These are phyloP conservation scores for Candida khao-thaluensis DNA, from an alignment of 805 yeast genomes.

Conservation along the genomic window DNA sequence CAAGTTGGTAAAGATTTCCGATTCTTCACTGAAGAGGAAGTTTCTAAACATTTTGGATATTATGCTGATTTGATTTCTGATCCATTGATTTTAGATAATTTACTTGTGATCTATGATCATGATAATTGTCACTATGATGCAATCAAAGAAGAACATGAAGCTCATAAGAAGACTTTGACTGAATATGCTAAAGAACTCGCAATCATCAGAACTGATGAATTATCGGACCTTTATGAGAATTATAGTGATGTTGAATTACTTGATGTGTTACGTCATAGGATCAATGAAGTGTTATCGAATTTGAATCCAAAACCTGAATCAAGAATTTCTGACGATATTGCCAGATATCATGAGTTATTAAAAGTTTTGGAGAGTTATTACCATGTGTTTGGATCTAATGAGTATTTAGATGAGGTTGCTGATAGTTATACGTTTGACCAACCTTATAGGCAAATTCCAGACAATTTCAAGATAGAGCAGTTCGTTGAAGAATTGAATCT, in stretches of 20 bases:
- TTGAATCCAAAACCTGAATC: slow-evolving; percentile 16
- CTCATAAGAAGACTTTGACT: neutral
- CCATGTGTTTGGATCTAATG: neutral
- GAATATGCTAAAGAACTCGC: slow-evolving; percentile 15
- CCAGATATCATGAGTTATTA: neutral
- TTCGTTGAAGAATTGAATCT: slow-evolving; percentile 27
- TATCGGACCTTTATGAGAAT: slow-evolving; percentile 6
- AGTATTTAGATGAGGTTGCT: slow-evolving; percentile 1
- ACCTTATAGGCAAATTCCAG: slow-evolving; percentile 31
- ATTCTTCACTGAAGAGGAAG: slow-evolving; percentile 13
- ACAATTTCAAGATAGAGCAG: slow-evolving; percentile 32
- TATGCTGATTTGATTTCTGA: slow-evolving; percentile 13
- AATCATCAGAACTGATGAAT: slow-evolving; percentile 20
- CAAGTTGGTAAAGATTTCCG: slow-evolving; percentile 13
- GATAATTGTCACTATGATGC: neutral
- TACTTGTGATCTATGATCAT: slow-evolving; percentile 10
- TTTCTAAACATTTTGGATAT: slow-evolving; percentile 15
- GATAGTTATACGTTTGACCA: neutral
- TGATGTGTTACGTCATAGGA: slow-evolving; percentile 16
- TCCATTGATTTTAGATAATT: slow-evolving; percentile 15
- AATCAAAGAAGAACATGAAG: neutral
- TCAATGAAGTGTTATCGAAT: slow-evolving; percentile 17
- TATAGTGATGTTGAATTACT: slow-evolving; percentile 16
- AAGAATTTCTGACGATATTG: neutral
- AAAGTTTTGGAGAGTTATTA: slow-evolving; percentile 4